These are phyloP conservation scores for Fusarium sp. DNA, from an alignment of 2,329 filamentous ascomycete species.

Conservation along the genomic window DNA sequence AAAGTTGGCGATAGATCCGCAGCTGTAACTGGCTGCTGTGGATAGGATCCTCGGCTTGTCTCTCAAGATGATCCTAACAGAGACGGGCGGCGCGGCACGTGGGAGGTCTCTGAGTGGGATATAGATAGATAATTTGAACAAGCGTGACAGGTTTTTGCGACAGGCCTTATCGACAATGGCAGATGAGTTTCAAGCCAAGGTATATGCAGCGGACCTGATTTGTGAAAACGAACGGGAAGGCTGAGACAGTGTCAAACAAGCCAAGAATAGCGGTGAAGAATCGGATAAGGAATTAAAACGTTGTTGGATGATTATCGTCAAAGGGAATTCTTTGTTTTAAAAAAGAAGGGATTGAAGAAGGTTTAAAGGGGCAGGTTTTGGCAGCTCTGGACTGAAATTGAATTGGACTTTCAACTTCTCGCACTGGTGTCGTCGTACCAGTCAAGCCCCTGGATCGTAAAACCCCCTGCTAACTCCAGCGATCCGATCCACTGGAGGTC, in stretches of 20 bases:
- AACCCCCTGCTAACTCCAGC: constrained; percentile 34
- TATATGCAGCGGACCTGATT: constrained; percentile 32
- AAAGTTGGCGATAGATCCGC: constrained; percentile 21
- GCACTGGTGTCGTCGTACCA: constrained; percentile 37
- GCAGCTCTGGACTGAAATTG: constrained; percentile 34
- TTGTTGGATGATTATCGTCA: constrained; percentile 11
- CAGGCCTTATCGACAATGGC: constrained; percentile 36
- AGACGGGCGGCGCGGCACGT: constrained; percentile 36
- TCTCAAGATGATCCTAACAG: constrained; percentile 30
- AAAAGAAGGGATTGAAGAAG: constrained; percentile 21
- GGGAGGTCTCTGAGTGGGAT: constrained; percentile 17
- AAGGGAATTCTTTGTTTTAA: constrained; percentile 24
- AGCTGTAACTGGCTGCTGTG: constrained; percentile 5
- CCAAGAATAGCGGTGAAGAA: constrained; percentile 41
- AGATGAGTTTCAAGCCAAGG: constrained; percentile 41
- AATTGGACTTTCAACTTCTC: constrained; percentile 29
- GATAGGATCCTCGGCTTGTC: constrained; percentile 22
- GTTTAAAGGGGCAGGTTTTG: constrained; percentile 42
- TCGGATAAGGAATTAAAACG: constrained; percentile 7
- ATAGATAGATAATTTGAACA: constrained; percentile 14
- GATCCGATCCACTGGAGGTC: constrained; percentile 42
- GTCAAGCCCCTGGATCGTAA: constrained; percentile 38
- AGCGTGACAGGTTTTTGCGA: constrained; percentile 28
- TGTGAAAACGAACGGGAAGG: constrained; percentile 29
- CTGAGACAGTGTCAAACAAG: constrained; percentile 33